Evolutionary conservation across 306 rosid species (phyloP), one percentile per base, ranked within the genome.

Genomic region (Comarum palustre): DNA sequence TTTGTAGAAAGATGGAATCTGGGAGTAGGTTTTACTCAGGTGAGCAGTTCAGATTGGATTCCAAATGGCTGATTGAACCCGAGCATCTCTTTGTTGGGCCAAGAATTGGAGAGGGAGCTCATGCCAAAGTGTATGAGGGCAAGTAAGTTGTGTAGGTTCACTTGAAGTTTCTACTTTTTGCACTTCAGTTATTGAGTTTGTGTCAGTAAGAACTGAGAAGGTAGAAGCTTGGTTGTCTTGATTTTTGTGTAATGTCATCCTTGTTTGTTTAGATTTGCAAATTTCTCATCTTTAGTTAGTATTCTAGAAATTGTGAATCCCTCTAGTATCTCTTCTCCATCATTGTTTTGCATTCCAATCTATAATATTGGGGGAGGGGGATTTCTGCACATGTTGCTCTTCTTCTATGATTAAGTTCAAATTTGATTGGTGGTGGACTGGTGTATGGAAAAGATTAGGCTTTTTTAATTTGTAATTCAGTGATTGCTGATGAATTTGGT

Each of bases 51-150:
- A 85, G 84, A 81, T 85, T 90, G 83, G 97, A 93, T 76, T 71
- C 88, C 38, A 90, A 89, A 73, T 93, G 96, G 92, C 77, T 89
- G 38, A 73, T 93, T 87, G 96, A 90, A 83, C 97, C 97, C 59
- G 82, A 85, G 41, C 92, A 81, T 71, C 89, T 90, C 12, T 89
- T 80, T 76, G 98, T 93, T 36, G 98, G 97, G 22, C 97, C 98
- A 19, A 80, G 86, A 78, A 87, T 93, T 86, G 96, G 97, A 50
- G 98, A 93, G 41, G 97, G 98, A 67, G 97, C 97, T 84, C 98
- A 93, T 84, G 98, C 94, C 68, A 93, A 85, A 87, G 97, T 93
- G 48, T 93, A 90, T 0, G 90, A 93, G 88, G 98, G 97, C 77
- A 93, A 93, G 97, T 90, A 85, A 85, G 97, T 80, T 79, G 60